A percentile compares a stretch with the other conserved stretches of the same genome.
phyloP scores from a whole-genome alignment of 2,329 filamentous ascomycete genomes.

The Fusarium nurragi region DNA sequence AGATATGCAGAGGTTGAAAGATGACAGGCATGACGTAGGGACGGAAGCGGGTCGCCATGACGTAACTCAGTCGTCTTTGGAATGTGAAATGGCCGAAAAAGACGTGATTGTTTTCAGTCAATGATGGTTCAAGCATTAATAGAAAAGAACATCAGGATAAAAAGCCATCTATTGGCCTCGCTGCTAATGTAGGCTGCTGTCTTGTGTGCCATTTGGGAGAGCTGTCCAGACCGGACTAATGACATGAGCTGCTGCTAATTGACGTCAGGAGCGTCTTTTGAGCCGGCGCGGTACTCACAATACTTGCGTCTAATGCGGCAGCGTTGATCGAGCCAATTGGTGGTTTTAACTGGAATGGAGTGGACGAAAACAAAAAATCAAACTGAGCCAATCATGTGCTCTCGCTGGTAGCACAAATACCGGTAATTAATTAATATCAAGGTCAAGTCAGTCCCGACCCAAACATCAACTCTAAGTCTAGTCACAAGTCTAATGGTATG shows the following conservation, averaged over 20 bases:
- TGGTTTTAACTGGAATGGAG: neutral
- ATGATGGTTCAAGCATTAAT: neutral
- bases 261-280: neutral
- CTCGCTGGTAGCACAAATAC: neutral
- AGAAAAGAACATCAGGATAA: neutral
- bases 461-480: neutral
- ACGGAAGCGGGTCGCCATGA: slow-evolving; percentile 10
- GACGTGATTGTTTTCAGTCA: neutral
- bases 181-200: neutral
- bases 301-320: neutral
- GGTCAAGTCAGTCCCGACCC: neutral
- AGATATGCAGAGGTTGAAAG: neutral
- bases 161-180: neutral
- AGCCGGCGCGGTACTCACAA: neutral
- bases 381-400: neutral
- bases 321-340: neutral
- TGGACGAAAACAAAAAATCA: no score
- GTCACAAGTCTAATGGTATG: slow-evolving; percentile 1
- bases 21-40: slow-evolving; percentile 23
- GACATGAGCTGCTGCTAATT: neutral
- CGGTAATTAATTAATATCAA: neutral
- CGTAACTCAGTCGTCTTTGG: neutral
- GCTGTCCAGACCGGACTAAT: neutral
- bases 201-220: neutral
- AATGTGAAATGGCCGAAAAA: neutral